Base-by-base conservation (phyloP, 257 asterid genomes). In the Oldenlandia corymbosa region DNA sequence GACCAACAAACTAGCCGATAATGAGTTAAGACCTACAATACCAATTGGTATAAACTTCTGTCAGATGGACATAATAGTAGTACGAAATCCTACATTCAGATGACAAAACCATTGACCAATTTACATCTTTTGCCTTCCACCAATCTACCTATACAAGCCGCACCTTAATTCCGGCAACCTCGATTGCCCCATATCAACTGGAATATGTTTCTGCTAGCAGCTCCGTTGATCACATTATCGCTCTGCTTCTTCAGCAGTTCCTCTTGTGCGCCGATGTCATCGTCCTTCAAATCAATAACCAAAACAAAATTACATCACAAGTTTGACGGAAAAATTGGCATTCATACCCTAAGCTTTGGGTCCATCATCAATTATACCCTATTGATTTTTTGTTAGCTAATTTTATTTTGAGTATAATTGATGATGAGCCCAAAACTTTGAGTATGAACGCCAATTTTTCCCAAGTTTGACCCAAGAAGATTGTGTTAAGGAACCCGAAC, bases 181-280 rank as follows among this genome's bases (percentile, higher is more conserved):
- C 79, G 82, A 70, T 64, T 62, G 55, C 90, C 89, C 97, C 99
- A 93, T 62, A 93, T 75, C 16, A 93, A 83, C 31, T 77, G 88
- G 81, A 82, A 93, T 60, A 93, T 90, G 68, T 87, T 85, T 85
- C 71, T 85, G 81, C 99, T 93, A 65, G 97, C 97, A 50, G 88
- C 51, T 34, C 80, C 88, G 64, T 54, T 80, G 71, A 93, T 81
- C 69, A 79, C 67, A 76, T 81, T 83, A 83, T 79, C 83, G 54
- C 96, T 92, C 86, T 80, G 91, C 76, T 68, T 79, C 81, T 58
- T 84, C n/a, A 90, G 91, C 97, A 93, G 78, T 76, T 90, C 96
- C 83, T 87, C 96, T 80, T 93, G 97, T 3, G 82, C 88, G 59
- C 49, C 60, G 58, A 75, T 60, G 70, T 93, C 88, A 37, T 88